Evolutionary conservation across 805 yeast genomes (phyloP).

Genomic region (Spathaspora passalidarum): DNA sequence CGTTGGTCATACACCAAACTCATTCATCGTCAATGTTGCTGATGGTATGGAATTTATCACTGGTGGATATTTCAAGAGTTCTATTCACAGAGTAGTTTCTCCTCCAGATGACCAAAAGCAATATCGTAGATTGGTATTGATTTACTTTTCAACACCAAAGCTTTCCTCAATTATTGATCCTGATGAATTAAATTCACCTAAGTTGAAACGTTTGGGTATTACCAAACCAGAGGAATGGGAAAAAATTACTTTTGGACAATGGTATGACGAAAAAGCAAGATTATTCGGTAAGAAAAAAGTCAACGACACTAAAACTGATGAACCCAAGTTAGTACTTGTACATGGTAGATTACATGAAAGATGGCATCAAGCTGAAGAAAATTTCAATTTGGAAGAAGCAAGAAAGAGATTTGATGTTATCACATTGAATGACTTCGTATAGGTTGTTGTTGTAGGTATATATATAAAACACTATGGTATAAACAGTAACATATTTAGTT

Average conservation of each 20-base stretch:
- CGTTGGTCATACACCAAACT: constrained; percentile 28
- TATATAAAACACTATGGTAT: background rate
- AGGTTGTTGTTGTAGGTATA: background rate
- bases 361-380: constrained; percentile 36
- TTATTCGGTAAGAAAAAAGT: constrained; percentile 41
- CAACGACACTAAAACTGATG: constrained; percentile 31
- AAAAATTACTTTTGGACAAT: constrained; percentile 21
- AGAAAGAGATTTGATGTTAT: constrained; percentile 21
- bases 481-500: no score
- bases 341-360: constrained; percentile 42
- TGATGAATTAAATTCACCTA: constrained; percentile 22
- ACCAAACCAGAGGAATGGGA: constrained; percentile 26
- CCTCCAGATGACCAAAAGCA: constrained; percentile 24
- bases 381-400: constrained; percentile 25
- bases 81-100: constrained; percentile 24
- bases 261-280: constrained; percentile 44
- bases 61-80: constrained; percentile 26
- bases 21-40: constrained; percentile 27
- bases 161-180: constrained; percentile 20
- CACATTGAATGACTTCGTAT: constrained; percentile 9
- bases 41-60: constrained; percentile 31
- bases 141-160: constrained; percentile 24
- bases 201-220: constrained; percentile 19
- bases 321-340: constrained; percentile 34
- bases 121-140: constrained; percentile 22